These are phyloP conservation scores for Ramaria sp. DNA, from an alignment of 768 basidiomycete genomes.

Conservation along the genomic window DNA sequence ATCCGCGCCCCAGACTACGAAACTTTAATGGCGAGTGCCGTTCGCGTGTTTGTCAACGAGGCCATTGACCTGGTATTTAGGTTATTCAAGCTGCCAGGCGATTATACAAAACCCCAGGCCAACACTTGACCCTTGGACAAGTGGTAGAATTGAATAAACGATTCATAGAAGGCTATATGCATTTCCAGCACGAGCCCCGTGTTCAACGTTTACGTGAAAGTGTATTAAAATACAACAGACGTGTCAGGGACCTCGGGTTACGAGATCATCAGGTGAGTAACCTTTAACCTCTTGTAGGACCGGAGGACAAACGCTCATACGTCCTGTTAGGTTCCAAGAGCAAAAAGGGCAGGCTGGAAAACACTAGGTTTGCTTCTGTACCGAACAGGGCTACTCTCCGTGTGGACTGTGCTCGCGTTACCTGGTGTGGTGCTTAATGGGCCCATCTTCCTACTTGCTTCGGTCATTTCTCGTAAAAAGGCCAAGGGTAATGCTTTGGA, in stretches of 20 bases:
- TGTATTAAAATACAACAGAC: conserved; percentile 84
- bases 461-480: conserved; percentile 77
- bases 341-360: conserved; percentile 80
- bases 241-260: conserved; percentile 79
- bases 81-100: conserved; percentile 92
- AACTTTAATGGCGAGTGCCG: conserved; percentile 81
- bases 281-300: conserved; percentile 5
- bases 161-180: conserved; percentile 83
- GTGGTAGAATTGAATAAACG: conserved; percentile 92
- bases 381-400: conserved; percentile 60
- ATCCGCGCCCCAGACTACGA: conserved; percentile 95
- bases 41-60: neutral
- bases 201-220: conserved; percentile 70
- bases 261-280: conserved; percentile 78
- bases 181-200: conserved; percentile 87
- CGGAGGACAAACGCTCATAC: neutral
- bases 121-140: conserved; percentile 88
- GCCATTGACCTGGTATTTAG: conserved; percentile 27
- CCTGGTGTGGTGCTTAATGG: conserved; percentile 88
- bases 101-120: conserved; percentile 88
- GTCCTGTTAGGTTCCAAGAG: conserved; percentile 62
- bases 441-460: conserved; percentile 87
- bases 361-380: conserved; percentile 76
- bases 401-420: conserved; percentile 78
- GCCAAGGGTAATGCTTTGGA: conserved; percentile 55